Evolutionary conservation across 257 asterid species (phyloP), one percentile per base, ranked within the genome.

Genomic region (Nemophila menziesii): DNA sequence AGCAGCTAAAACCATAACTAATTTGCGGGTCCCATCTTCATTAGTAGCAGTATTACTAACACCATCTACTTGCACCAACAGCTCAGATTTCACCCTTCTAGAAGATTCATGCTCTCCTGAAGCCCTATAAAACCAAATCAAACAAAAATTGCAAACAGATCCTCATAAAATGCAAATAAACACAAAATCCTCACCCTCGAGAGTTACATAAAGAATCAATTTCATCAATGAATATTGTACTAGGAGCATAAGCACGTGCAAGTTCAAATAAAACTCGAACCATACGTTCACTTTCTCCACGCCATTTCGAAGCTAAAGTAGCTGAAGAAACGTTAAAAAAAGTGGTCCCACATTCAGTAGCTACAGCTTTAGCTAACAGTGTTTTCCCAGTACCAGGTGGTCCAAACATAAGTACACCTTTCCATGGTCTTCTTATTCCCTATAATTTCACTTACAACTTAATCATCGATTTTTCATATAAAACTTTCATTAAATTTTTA

Each of bases 341-440:
- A 11, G 99, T 85, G 4, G 99, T 90, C 52, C 99, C 99, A 23
- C 99, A 90, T 73, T 90, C 99, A 5, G 99, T 90, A 44, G 99
- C 99, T 34, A 85, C 96, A 33, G 99, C 99, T 78, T 90, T 90
- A 29, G 99, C 99, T 52, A 90, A 82, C 55, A 90, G 99, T 23
- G 99, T 90, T 74, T 90, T 85, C 48, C 99, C 99, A 19, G 99
- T 90, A 63, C 99, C 99, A 37, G 96, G 99, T 40, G 99, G 96
- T 41, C 99, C 99, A 77, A 90, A 90, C 99, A 90, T 90, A 59
- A 90, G 92, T 20, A 90, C 99, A 54, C 99, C 99, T 71, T 90
- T 90, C 96, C 99, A 85, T 2, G 99, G 99, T 71, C 99, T 85
- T 58, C 96, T 78, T 46, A 90, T 90, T 64, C 99, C 99, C 99